Conservation (phyloP, 2,329 filamentous ascomycete species). For the Mycosphaerella sp. region DNA sequence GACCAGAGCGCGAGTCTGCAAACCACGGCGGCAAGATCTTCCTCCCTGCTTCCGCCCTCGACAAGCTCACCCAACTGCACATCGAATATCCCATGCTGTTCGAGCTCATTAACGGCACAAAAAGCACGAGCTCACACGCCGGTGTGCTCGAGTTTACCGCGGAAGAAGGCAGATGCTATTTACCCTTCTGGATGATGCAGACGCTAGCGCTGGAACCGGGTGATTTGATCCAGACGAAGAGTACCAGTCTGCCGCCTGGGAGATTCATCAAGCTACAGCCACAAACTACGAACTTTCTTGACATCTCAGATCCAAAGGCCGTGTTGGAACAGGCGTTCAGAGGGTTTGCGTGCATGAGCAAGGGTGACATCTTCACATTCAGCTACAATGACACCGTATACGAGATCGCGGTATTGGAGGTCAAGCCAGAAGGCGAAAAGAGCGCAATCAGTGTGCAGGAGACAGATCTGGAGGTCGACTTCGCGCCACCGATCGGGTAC, state of each 20-base stretch:
- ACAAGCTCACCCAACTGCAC: constrained; percentile 92
- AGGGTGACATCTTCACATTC: constrained; percentile 93
- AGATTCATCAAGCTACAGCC: constrained; percentile 94
- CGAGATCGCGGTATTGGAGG: constrained; percentile 86
- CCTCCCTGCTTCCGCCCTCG: constrained; percentile 88
- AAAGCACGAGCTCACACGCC: constrained; percentile 75
- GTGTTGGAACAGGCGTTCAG: constrained; percentile 95
- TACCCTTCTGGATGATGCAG: constrained; percentile 98
- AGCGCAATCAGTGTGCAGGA: constrained; percentile 87
- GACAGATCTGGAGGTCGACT: constrained; percentile 94
- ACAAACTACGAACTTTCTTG: constrained; percentile 86
- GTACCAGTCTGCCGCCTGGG: constrained; percentile 83
- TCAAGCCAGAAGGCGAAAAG: constrained; percentile 80
- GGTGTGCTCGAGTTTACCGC: constrained; percentile 97
- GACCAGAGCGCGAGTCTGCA: constrained; percentile 77
- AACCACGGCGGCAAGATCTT: constrained; percentile 98
- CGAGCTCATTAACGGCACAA: constrained; percentile 85
- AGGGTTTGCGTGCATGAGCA: constrained; percentile 88
- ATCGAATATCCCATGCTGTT: constrained; percentile 97
- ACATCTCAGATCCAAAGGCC: constrained; percentile 94
- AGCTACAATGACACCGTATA: constrained; percentile 93
- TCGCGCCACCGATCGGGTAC: constrained; percentile 88
- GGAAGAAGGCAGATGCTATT: constrained; percentile 91
- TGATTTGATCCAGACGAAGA: constrained; percentile 91
- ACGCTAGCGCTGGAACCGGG: constrained; percentile 83